Evolutionary conservation across 345 rosid species (phyloP).

Genomic region (Ceriops zippeliana): DNA sequence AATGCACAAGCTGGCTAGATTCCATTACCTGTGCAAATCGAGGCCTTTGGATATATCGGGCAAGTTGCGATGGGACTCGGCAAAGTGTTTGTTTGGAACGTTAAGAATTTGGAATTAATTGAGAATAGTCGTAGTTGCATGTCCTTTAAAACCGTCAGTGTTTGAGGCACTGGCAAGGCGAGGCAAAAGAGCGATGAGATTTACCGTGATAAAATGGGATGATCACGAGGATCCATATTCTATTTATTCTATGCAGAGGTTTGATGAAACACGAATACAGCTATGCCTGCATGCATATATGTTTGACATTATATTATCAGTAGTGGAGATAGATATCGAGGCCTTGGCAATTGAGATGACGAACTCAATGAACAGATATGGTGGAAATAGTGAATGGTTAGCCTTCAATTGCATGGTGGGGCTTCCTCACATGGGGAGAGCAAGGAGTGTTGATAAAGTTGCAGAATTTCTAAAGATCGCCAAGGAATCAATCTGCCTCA

Average conservation of each 20-base stretch:
- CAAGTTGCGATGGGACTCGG: no score
- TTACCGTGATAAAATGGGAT: constrained; percentile 30
- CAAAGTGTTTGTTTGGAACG: no score
- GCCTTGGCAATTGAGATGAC: constrained; percentile 24
- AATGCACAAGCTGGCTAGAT: no score
- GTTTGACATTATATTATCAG: constrained; percentile 31
- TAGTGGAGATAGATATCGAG: constrained; percentile 30
- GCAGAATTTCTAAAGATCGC: constrained; percentile 27
- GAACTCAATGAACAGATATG: constrained; percentile 3
- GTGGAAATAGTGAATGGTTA: constrained; percentile 25
- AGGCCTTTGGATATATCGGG: no score
- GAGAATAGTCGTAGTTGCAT: no score
- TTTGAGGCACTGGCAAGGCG: constrained; percentile 23
- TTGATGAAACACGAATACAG: constrained; percentile 17
- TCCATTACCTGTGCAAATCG: no score
- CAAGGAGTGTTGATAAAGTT: constrained; percentile 16
- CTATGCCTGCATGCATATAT: constrained; percentile 19
- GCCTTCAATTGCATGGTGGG: constrained; percentile 43
- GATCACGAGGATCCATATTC: constrained; percentile 20
- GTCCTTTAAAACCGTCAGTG: no score
- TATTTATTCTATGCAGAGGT: constrained; percentile 10
- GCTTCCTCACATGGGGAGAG: constrained; percentile 32
- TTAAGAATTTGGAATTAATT: no score
- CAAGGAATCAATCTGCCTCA: constrained; percentile 17
- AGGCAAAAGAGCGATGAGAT: constrained; percentile 14